Base-by-base conservation (phyloP, 2,329 filamentous ascomycete species). In the Alternaria ventricosa region DNA sequence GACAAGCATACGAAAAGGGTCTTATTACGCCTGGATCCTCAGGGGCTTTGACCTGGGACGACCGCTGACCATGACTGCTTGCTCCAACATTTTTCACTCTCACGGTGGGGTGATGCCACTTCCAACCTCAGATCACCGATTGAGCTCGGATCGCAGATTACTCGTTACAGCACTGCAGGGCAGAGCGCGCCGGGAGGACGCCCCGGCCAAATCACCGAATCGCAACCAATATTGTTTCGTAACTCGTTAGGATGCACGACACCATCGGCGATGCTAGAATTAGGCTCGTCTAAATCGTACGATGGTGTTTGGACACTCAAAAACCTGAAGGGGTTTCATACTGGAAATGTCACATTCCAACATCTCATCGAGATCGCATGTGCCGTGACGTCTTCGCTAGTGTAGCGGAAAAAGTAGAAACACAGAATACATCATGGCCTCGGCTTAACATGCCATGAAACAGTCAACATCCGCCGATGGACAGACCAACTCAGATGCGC, bases 401-500 rank as follows among this genome's bases (percentile, higher is more conserved):
- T 25, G 20, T 18, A 36, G 20, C 49, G 30, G 28, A 53, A 53
- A 53, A 53, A 53, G 30, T 53, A 53, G 28, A 53, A 36, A 53
- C 49, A 53, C 5, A 18, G 5, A 49, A 15, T 5, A 46, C 22
- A 46, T 15, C 22, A 46, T 46, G 33, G 18, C 13, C 30, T 53
- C 49, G 49, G 28, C 46, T 18, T 54, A 10, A 30, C 13, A 5
- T 36, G 3, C 49, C 28, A 30, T 36, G 12, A 54, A 33, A 46
- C 22, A 28, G n/a, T 33, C 41, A 13, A 30, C 23, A n/a, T 23
- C 12, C 53, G 2, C 41, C 53, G 53, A 55, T 56, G 45, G 5
- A 12, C 20, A 7, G 8, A 6, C 49, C 7, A 20, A 22, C 33
- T 84, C 80, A 96, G 78, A 98, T 89, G 76, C 91, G 90, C 68